phyloP scores from a whole-genome alignment of 2,329 filamentous ascomycete genomes.

The Clarireedia sp. region DNA sequence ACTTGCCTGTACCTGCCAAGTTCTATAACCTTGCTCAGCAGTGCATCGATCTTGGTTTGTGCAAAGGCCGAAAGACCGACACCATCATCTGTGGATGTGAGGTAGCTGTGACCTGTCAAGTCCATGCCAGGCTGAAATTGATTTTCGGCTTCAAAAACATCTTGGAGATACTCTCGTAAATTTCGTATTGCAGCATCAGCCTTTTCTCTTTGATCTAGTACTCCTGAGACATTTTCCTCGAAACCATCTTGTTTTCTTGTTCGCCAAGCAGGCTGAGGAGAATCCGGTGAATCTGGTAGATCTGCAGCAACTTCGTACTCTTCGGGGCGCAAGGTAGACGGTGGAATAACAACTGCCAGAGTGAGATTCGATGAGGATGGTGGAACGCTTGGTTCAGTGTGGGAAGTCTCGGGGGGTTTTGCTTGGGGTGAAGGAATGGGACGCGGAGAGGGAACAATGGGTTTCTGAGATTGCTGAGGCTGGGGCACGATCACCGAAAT shows the following conservation, averaged over 20 bases:
- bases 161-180: conserved; percentile 60
- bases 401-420: background rate
- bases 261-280: conserved; percentile 19
- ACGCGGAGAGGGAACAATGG: background rate
- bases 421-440: background rate
- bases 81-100: conserved; percentile 49
- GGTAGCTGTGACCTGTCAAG: conserved; percentile 37
- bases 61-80: conserved; percentile 56
- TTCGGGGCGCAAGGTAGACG: conserved; percentile 20
- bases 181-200: conserved; percentile 66
- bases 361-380: conserved; percentile 13
- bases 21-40: conserved; percentile 64
- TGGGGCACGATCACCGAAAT: background rate
- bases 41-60: conserved; percentile 65
- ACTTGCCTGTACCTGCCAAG: conserved; percentile 62
- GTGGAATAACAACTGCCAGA: conserved; percentile 24
- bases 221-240: conserved; percentile 50
- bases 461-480: background rate
- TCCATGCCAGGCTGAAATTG: conserved; percentile 45
- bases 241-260: conserved; percentile 46
- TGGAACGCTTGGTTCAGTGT: background rate
- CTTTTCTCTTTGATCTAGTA: conserved; percentile 73
- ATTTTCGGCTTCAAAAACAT: conserved; percentile 72
- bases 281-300: conserved; percentile 24
- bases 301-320: conserved; percentile 25